These are phyloP conservation scores for Cyberlindnera japonica DNA, from an alignment of 805 yeast genomes.

Conservation along the genomic window DNA sequence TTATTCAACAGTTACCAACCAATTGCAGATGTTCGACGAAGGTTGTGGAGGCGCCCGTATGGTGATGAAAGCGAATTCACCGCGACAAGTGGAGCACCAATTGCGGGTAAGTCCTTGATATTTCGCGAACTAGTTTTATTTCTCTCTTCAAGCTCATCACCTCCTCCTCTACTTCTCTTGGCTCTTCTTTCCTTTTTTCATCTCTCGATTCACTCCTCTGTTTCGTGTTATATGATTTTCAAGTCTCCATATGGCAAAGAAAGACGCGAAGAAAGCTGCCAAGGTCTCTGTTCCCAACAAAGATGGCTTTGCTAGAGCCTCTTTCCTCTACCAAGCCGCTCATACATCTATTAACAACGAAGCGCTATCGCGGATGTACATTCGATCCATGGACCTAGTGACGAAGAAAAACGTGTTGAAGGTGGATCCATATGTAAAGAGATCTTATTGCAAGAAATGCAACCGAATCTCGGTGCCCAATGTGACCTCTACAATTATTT, in stretches of 20 bases:
- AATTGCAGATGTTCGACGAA: background rate
- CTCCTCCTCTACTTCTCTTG: too few species aligned
- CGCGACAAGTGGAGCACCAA: background rate
- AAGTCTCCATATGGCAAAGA: background rate
- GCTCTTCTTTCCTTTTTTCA: background rate
- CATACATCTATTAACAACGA: conserved; percentile 23
- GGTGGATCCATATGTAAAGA: conserved; percentile 60
- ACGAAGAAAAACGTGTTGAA: conserved; percentile 66
- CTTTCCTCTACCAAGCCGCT: conserved; percentile 54
- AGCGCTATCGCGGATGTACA: conserved; percentile 52
- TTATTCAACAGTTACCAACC: background rate
- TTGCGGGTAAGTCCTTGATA: background rate
- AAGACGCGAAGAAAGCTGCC: background rate
- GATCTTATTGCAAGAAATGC: conserved; percentile 70
- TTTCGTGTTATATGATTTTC: background rate
- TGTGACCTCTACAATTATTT: conserved; percentile 33
- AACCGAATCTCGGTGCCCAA: conserved; percentile 49
- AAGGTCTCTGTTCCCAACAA: conserved; percentile 24
- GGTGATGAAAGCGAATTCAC: background rate
- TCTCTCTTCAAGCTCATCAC: too few species aligned
- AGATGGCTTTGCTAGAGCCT: conserved; percentile 58
- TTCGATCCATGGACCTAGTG: conserved; percentile 53
- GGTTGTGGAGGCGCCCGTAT: too few species aligned
- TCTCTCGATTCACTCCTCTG: background rate
- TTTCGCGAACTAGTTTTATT: background rate